These are phyloP conservation scores for Picea abies DNA, from an alignment of 83 land plant species.

Conservation along the genomic window DNA sequence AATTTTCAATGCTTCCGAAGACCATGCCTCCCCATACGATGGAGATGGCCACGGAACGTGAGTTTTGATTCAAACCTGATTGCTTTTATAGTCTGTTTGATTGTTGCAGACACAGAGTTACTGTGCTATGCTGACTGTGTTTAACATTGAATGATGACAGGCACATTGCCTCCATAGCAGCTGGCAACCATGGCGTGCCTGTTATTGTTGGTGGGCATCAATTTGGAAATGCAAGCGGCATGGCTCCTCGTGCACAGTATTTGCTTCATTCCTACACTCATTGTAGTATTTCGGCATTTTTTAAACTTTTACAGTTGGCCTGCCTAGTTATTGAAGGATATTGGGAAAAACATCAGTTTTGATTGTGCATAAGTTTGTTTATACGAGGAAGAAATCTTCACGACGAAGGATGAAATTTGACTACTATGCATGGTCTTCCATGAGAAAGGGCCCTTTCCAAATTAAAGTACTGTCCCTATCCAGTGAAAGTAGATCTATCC, in stretches of 20 bases:
- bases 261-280: constrained; percentile 13
- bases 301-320: background rate
- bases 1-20: constrained; percentile 73
- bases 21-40: constrained; percentile 95
- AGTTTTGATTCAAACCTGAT: constrained; percentile 32
- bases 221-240: constrained; percentile 97
- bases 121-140: constrained; percentile 4
- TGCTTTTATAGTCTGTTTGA: background rate
- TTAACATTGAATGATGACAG: constrained; percentile 35
- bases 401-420: background rate
- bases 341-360: background rate
- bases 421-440: background rate
- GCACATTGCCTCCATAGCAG: constrained; percentile 94
- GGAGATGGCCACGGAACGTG: constrained; percentile 98
- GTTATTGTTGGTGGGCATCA: constrained; percentile 70
- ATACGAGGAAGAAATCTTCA: background rate
- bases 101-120: background rate
- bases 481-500: background rate
- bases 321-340: background rate
- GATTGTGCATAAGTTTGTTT: background rate
- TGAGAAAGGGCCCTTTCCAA: background rate
- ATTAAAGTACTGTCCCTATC: background rate
- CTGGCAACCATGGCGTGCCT: constrained; percentile 89
- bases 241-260: constrained; percentile 98
- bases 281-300: constrained; percentile 1